Evolutionary conservation across 495 filamentous ascomycete genomes (phyloP).

Genomic region (Bathelium albidoporum): DNA sequence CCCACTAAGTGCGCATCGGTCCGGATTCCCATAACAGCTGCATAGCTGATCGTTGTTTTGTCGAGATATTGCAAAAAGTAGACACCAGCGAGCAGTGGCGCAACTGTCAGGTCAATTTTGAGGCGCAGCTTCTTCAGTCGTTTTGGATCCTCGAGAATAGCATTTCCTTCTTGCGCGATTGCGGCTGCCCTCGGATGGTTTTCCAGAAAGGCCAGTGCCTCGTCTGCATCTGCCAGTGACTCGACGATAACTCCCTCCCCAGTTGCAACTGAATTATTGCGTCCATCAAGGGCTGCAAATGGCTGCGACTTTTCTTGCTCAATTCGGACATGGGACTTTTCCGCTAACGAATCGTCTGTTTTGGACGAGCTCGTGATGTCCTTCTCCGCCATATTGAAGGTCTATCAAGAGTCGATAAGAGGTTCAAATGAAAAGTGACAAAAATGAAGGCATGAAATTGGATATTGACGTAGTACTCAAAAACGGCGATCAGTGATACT

Average conservation of each 20-base stretch:
- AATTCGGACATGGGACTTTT: neutral
- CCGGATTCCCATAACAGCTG: constrained; percentile 20
- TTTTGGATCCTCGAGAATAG: constrained; percentile 24
- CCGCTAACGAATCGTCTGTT: neutral
- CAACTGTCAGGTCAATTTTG: constrained; percentile 13
- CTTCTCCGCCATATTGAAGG: neutral
- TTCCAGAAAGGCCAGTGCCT: constrained; percentile 25
- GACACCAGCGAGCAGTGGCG: constrained; percentile 8
- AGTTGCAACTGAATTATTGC: constrained; percentile 15
- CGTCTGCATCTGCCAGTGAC: constrained; percentile 24
- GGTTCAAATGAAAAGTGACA: neutral
- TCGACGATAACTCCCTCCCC: constrained; percentile 8
- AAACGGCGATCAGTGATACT: no score
- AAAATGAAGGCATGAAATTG: neutral
- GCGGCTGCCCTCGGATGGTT: constrained; percentile 21
- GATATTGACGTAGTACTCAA: no score
- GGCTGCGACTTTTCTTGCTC: constrained; percentile 20
- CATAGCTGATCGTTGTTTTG: constrained; percentile 24
- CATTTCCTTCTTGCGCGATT: constrained; percentile 22
- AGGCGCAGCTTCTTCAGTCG: constrained; percentile 13
- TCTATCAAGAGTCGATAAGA: neutral
- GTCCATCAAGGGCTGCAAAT: constrained; percentile 23
- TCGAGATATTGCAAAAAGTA: constrained; percentile 22
- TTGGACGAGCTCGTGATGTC: neutral
- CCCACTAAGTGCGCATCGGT: constrained; percentile 12